phyloP scores from a whole-genome alignment of 768 basidiomycete genomes.

The Royoungia palumana region DNA sequence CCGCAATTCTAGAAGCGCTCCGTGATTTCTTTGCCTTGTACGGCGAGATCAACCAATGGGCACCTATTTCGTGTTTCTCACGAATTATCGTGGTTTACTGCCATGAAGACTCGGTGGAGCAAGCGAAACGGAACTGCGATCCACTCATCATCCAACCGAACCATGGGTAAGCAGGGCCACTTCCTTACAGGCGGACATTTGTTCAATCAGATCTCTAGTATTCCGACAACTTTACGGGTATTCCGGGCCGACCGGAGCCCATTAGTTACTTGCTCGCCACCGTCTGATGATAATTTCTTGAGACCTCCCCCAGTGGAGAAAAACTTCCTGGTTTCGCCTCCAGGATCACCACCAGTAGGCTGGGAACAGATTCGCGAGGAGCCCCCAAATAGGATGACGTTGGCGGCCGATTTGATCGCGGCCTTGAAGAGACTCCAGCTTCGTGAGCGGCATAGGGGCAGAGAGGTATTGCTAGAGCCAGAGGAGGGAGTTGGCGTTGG shows the following conservation, averaged over 20 bases:
- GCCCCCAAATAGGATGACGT: conserved; percentile 77
- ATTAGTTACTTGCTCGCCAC: conserved; percentile 39
- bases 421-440: conserved; percentile 73
- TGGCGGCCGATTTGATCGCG: conserved; percentile 83
- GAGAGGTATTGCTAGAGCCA: conserved; percentile 64
- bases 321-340: conserved; percentile 97
- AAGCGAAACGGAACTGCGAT: conserved; percentile 64
- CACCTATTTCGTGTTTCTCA: conserved; percentile 75
- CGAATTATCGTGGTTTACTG: conserved; percentile 82
- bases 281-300: conserved; percentile 37
- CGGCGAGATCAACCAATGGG: conserved; percentile 88
- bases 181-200: neutral
- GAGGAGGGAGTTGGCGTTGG: conserved; percentile 69
- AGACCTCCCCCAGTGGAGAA: conserved; percentile 79
- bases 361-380: conserved; percentile 94
- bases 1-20: conserved; percentile 61
- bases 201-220: conserved; percentile 34
- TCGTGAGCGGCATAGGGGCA: conserved; percentile 37
- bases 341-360: conserved; percentile 94
- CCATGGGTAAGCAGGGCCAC: conserved; percentile 42
- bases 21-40: conserved; percentile 69
- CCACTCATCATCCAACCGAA: conserved; percentile 56
- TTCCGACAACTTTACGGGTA: conserved; percentile 54
- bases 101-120: conserved; percentile 57
- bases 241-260: conserved; percentile 74